Percentiles rank a stretch among this genome's conserved stretches.
Evolutionary conservation across 2,329 filamentous ascomycete genomes (phyloP).

Genomic region (Apiospora sp.): DNA sequence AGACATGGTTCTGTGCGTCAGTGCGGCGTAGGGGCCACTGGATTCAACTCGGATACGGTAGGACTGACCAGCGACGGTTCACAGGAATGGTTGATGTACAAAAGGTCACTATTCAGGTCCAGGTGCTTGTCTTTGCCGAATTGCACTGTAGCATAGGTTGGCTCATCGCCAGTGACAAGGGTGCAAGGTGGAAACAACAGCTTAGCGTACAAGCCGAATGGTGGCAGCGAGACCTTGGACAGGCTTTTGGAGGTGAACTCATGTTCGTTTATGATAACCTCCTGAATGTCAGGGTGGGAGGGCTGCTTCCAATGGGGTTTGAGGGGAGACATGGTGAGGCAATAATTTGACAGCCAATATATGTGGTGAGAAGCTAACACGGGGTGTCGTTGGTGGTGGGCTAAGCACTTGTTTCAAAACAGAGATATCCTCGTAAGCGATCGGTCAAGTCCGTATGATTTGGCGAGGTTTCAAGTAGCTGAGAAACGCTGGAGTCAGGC

Average conservation of each 20-base stretch:
- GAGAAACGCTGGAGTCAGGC: neutral
- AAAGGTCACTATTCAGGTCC: constrained; percentile 69
- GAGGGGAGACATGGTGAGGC: constrained; percentile 59
- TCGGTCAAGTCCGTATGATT: neutral
- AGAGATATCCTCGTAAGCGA: neutral
- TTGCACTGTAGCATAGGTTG: constrained; percentile 72
- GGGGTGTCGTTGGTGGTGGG: neutral
- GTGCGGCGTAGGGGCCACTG: neutral
- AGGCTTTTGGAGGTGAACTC: constrained; percentile 68
- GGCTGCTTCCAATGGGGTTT: constrained; percentile 67
- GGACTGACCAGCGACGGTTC: constrained; percentile 68
- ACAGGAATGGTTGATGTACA: constrained; percentile 75
- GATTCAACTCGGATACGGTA: constrained; percentile 15
- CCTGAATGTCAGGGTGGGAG: constrained; percentile 65
- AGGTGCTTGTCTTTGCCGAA: constrained; percentile 63
- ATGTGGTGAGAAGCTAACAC: neutral
- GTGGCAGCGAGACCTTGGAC: constrained; percentile 61
- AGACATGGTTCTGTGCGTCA: constrained; percentile 15
- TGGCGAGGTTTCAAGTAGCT: neutral
- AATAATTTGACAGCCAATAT: neutral
- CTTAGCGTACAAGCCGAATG: constrained; percentile 72
- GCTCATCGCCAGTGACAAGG: constrained; percentile 50
- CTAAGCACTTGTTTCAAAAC: neutral
- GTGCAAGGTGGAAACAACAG: constrained; percentile 71
- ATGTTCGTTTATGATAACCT: constrained; percentile 61